A percentile compares a stretch with the other conserved stretches of the same genome.
These are phyloP conservation scores for Neurospora sp. DNA, from an alignment of 495 filamentous ascomycete genomes.

Conservation along the genomic window DNA sequence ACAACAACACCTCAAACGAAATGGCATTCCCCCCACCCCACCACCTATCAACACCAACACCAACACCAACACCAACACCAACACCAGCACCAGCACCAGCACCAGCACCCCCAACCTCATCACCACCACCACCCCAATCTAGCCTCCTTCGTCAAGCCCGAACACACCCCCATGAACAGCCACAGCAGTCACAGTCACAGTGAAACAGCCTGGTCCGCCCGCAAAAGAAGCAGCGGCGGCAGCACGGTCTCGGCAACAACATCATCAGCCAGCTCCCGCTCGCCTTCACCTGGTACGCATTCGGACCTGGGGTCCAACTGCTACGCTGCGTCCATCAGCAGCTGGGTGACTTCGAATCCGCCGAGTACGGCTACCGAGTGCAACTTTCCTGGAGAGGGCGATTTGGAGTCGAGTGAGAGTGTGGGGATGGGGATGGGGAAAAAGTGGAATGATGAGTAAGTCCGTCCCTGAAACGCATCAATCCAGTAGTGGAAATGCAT, in stretches of 20 bases:
- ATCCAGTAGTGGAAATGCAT: too few species aligned
- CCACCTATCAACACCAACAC: background rate
- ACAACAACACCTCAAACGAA: background rate
- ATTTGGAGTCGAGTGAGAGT: constrained; percentile 6
- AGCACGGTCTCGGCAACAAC: background rate
- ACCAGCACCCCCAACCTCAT: background rate
- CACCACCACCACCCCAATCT: background rate
- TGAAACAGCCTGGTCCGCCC: background rate
- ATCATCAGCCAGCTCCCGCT: constrained; percentile 14
- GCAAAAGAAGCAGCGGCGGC: background rate
- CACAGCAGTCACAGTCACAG: background rate
- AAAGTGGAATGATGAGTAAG: constrained; percentile 15
- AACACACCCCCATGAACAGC: background rate
- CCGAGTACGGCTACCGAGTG: constrained; percentile 6
- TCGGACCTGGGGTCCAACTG: constrained; percentile 12
- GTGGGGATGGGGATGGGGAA: constrained; percentile 1
- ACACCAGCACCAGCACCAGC: background rate
- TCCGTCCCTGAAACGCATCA: too few species aligned
- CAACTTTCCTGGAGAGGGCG: constrained; percentile 8
- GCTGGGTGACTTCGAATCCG: constrained; percentile 13
- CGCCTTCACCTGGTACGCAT: constrained; percentile 9
- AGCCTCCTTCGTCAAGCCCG: background rate
- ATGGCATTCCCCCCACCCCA: background rate
- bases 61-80: background rate
- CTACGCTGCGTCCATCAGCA: constrained; percentile 14